Percentiles rank a stretch among this genome's conserved stretches.
These are phyloP conservation scores for Fusarium longipes DNA, from an alignment of 2,329 filamentous ascomycete genomes.

Conservation along the genomic window DNA sequence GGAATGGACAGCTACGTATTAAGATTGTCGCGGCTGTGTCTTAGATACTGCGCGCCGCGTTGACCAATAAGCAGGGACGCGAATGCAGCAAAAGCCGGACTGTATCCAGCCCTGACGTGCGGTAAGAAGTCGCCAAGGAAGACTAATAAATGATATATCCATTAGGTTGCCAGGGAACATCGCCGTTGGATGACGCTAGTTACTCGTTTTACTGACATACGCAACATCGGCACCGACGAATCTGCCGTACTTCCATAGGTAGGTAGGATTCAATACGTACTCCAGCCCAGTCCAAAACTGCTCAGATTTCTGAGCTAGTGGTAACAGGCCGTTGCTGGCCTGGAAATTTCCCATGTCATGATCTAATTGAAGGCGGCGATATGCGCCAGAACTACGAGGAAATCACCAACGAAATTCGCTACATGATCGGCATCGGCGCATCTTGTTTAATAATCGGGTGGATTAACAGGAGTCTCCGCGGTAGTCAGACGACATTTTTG, in stretches of 20 bases:
- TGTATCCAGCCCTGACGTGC: conserved; percentile 34
- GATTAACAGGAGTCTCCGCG: conserved; percentile 3
- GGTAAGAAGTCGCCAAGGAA: conserved; percentile 12
- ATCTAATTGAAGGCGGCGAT: conserved; percentile 4
- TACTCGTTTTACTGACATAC: not conserved
- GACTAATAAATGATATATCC: conserved; percentile 27
- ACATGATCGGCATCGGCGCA: not conserved
- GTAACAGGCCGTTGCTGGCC: not conserved
- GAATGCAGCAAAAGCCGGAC: conserved; percentile 30
- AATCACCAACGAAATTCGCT: not conserved
- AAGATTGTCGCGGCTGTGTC: not conserved
- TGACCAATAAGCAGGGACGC: conserved; percentile 19
- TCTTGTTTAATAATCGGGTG: not conserved
- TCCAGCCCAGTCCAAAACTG: not conserved
- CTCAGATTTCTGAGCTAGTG: conserved; percentile 9
- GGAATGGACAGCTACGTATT: not conserved
- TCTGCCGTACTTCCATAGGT: not conserved
- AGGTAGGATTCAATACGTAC: not conserved
- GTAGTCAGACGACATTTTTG: conserved; percentile 10
- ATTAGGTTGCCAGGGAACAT: conserved; percentile 17
- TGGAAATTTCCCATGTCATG: conserved; percentile 11
- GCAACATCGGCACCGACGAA: conserved; percentile 23
- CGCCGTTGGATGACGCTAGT: conserved; percentile 19
- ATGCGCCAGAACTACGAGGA: not conserved
- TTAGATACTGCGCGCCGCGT: not conserved